Evolutionary conservation across 148 eudicot genomes (phyloP).

Genomic region (Spergularia marina): DNA sequence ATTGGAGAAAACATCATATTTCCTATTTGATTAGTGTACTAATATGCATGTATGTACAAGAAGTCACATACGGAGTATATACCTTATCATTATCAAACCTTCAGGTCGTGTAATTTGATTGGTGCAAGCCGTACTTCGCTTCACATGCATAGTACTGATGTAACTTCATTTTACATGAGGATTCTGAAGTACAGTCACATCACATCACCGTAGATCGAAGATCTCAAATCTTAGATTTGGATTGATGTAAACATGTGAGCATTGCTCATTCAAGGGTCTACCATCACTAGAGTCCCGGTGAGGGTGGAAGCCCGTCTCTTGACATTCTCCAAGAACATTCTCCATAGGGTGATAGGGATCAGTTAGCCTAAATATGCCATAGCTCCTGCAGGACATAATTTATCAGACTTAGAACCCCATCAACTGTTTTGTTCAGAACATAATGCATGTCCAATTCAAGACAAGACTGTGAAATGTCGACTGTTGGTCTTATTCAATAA

Average conservation of each 20-base stretch:
- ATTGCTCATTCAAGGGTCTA: constrained; percentile 56
- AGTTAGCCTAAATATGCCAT: constrained; percentile 60
- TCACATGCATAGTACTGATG: constrained; percentile 12
- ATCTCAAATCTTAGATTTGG: constrained; percentile 66
- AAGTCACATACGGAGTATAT: background rate
- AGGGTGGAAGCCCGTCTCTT: constrained; percentile 57
- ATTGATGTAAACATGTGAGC: constrained; percentile 62
- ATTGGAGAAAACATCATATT: background rate
- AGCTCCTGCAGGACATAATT: constrained; percentile 40
- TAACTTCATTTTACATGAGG: constrained; percentile 13
- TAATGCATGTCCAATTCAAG: background rate
- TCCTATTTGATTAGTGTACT: background rate
- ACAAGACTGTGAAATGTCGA: background rate
- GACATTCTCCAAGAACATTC: constrained; percentile 50
- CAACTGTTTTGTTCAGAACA: background rate
- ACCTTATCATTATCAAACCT: constrained; percentile 3
- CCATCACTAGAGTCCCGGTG: constrained; percentile 55
- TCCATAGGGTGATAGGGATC: constrained; percentile 58
- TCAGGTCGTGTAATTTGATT: background rate
- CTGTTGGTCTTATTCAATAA: background rate
- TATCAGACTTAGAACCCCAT: constrained; percentile 8
- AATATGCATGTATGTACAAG: constrained; percentile 2
- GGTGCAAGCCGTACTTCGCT: constrained; percentile 1
- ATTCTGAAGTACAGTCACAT: background rate
- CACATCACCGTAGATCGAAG: constrained; percentile 48